Evolutionary conservation across 192 early-diverging fungal species (phyloP).

Genomic region (Gorgonomyces haynaldii): DNA sequence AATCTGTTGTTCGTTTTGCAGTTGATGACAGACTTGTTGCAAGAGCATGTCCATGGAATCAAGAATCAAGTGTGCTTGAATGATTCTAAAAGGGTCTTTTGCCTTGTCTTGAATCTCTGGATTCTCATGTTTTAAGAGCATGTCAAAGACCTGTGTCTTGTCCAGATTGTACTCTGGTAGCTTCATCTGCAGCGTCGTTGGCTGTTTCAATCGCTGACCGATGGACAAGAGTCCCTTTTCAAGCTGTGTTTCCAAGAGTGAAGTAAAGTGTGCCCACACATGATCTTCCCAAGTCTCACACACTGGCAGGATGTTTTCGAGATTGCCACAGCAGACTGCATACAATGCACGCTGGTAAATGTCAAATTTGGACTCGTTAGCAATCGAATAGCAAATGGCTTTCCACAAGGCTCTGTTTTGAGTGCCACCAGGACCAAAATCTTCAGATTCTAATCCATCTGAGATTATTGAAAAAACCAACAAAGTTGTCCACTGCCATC

Average conservation of each 20-base stretch:
- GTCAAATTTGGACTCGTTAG: conserved; percentile 33
- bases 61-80: too few relatives aligned
- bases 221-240: conserved; percentile 34
- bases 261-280: conserved; percentile 70
- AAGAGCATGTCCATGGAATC: too few relatives aligned
- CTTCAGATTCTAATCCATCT: conserved; percentile 32
- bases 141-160: too few relatives aligned
- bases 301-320: conserved; percentile 58
- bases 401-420: conserved; percentile 58
- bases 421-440: conserved; percentile 41
- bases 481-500: conserved; percentile 38
- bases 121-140: too few relatives aligned
- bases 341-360: conserved; percentile 69
- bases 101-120: too few relatives aligned
- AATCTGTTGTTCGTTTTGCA: too few relatives aligned
- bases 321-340: conserved; percentile 59
- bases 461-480: conserved; percentile 20
- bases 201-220: too few relatives aligned
- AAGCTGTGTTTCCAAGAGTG: conserved; percentile 52
- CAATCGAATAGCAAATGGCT: conserved; percentile 42
- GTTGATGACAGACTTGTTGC: too few relatives aligned
- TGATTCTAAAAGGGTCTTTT: too few relatives aligned
- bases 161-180: too few relatives aligned
- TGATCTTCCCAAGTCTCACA: conserved; percentile 81
- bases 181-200: too few relatives aligned